These are phyloP conservation scores for Gonium pectorale DNA, from an alignment of 139 green algal species.

Conservation along the genomic window DNA sequence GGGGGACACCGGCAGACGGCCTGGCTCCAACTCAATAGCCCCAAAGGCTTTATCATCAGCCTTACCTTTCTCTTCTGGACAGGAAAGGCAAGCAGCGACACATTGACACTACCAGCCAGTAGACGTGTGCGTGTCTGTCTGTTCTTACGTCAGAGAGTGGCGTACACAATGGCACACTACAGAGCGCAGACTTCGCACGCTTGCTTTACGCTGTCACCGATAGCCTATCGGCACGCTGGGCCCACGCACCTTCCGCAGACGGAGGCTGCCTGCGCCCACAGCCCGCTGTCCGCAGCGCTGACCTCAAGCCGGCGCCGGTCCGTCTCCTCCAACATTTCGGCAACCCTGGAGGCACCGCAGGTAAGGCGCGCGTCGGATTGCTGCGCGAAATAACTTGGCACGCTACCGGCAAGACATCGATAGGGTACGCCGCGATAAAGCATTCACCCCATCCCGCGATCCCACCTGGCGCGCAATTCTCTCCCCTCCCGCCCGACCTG, in stretches of 20 bases:
- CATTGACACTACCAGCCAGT: background rate
- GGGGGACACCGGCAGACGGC: background rate
- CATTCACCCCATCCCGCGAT: too few relatives aligned
- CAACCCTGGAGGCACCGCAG: slow-evolving; percentile 18
- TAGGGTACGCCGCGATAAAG: too few relatives aligned
- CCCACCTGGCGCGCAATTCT: too few relatives aligned
- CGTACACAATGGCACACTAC: background rate
- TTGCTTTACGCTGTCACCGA: too few relatives aligned
- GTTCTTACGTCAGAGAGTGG: background rate
- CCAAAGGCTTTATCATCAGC: background rate
- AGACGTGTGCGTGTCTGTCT: background rate
- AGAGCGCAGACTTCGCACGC: background rate
- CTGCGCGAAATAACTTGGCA: too few relatives aligned
- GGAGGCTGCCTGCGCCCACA: slow-evolving; percentile 20
- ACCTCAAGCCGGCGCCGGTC: slow-evolving; percentile 28
- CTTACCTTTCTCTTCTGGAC: background rate
- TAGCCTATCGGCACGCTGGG: background rate
- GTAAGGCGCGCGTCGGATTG: too few relatives aligned
- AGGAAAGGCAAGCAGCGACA: too few relatives aligned
- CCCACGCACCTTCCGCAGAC: background rate
- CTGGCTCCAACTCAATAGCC: background rate
- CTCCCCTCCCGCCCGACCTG: too few relatives aligned
- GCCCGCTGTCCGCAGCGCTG: background rate
- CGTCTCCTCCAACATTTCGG: slow-evolving; percentile 2
- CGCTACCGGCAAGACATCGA: too few relatives aligned